phyloP scores from a whole-genome alignment of 2,329 filamentous ascomycete species.

The Hymenoscyphus repandus region DNA sequence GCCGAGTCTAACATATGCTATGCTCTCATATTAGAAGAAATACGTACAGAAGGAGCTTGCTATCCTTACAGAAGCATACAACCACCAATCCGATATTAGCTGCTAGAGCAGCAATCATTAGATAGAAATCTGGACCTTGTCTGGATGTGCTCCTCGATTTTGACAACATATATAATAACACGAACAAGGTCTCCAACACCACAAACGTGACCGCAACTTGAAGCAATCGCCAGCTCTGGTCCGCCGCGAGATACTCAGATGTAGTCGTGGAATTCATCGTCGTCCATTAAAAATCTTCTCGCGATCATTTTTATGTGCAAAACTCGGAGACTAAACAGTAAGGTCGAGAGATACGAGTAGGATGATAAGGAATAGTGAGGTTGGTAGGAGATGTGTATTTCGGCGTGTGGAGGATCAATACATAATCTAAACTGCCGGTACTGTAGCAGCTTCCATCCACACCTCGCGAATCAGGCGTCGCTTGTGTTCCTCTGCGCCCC shows the following conservation, averaged over 20 bases:
- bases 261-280: not conserved
- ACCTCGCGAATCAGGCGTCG: not conserved
- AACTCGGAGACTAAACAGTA: not conserved
- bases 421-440: not conserved
- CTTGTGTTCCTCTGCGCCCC: not conserved
- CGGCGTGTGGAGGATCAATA: not conserved
- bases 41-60: not conserved
- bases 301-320: not conserved
- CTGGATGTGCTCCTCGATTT: not conserved
- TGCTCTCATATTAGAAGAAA: not conserved
- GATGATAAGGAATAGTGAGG: not conserved
- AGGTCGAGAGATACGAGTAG: too few species aligned
- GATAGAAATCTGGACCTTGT: not conserved
- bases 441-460: not conserved
- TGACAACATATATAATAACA: not conserved
- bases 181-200: not conserved
- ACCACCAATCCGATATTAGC: not conserved
- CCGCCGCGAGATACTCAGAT: conserved; percentile 1
- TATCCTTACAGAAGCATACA: not conserved
- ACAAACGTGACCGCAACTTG: not conserved
- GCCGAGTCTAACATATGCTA: not conserved
- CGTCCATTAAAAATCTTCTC: not conserved
- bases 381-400: not conserved
- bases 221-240: not conserved
- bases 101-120: not conserved